Evolutionary conservation across 345 rosid genomes (phyloP).

Genomic region (Psidium guajava): DNA sequence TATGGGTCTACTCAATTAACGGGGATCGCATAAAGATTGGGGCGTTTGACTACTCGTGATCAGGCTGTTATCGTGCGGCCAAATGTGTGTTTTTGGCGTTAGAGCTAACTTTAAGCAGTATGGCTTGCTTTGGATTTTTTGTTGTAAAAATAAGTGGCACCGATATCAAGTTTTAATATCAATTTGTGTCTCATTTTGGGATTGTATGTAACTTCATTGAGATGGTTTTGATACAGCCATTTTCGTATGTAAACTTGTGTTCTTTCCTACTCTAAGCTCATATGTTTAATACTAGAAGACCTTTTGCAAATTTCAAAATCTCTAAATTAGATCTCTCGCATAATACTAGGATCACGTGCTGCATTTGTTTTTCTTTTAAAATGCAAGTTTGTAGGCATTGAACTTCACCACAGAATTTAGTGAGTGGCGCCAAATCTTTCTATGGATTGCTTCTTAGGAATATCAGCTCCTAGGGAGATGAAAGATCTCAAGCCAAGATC

Average conservation of each 20-base stretch:
- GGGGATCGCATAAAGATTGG: background rate
- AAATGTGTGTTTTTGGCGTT: background rate
- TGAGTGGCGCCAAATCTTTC: background rate
- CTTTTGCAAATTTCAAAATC: background rate
- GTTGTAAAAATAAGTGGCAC: rapidly evolving
- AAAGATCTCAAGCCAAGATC: too few relatives aligned
- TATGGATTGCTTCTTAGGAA: background rate
- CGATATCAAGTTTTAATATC: background rate
- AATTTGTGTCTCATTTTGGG: background rate
- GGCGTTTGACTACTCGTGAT: background rate
- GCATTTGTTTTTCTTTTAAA: background rate
- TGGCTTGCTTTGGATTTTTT: background rate
- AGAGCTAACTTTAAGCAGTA: background rate
- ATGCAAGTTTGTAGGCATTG: background rate
- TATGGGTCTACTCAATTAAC: background rate
- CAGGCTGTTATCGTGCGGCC: background rate
- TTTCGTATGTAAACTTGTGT: background rate
- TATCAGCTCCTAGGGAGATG: too few relatives aligned
- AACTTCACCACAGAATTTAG: background rate
- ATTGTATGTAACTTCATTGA: background rate
- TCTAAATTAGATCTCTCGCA: background rate
- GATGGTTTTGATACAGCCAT: background rate
- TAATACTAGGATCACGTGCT: background rate
- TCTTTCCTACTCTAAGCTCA: background rate
- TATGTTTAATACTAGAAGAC: rapidly evolving